Percentiles rank a stretch among this genome's conserved stretches.
Conservation (phyloP, 306 rosid genomes). For the Styphnolobium japonicum region DNA sequence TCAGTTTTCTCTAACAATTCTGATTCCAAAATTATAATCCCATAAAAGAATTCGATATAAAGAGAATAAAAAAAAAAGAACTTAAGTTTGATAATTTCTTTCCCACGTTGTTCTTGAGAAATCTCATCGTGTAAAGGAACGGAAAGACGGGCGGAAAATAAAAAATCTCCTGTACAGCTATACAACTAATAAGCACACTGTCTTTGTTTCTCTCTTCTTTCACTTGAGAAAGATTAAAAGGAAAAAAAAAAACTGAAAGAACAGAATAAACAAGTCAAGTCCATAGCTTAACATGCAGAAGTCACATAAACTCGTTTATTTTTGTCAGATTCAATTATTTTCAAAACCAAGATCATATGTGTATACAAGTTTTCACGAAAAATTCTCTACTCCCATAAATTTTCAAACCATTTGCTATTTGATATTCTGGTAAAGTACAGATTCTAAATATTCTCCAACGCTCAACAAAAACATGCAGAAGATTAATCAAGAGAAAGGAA, state of each 20-base stretch:
- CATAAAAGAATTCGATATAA: not conserved
- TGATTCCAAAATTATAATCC: not conserved
- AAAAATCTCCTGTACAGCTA: not conserved
- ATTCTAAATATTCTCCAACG: not conserved
- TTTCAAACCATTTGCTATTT: not conserved
- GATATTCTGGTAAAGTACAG: not conserved
- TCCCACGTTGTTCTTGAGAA: not conserved
- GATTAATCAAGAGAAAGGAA: constrained; percentile 10
- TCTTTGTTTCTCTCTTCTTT: not conserved
- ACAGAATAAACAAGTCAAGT: not conserved
- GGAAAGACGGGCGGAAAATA: not conserved
- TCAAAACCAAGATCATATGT: not conserved
- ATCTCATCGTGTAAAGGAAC: not conserved
- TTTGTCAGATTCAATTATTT: not conserved
- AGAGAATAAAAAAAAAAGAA: not conserved
- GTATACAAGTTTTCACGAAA: not conserved
- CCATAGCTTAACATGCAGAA: not conserved
- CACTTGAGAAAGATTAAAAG: not conserved
- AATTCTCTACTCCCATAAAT: not conserved
- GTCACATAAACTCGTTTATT: not conserved
- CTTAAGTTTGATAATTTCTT: not conserved
- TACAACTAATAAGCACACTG: not conserved
- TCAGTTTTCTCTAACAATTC: not conserved
- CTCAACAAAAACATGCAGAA: not conserved
- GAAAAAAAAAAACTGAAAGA: not conserved